These are phyloP conservation scores for Raffaelea deltoideospora DNA, from an alignment of 2,329 filamentous ascomycete genomes.

Conservation along the genomic window DNA sequence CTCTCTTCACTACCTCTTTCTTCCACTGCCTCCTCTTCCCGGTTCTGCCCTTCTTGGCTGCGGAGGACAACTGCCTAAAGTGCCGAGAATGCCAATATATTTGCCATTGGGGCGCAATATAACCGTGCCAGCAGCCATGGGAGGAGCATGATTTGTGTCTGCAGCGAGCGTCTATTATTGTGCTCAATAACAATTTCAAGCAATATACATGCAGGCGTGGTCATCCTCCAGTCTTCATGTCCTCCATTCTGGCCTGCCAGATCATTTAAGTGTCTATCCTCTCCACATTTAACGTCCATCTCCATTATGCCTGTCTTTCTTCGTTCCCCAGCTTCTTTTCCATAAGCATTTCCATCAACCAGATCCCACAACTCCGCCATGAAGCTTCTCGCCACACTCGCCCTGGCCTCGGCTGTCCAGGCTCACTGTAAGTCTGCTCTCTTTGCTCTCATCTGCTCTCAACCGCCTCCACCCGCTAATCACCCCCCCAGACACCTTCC, in stretches of 20 bases:
- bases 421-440: slow-evolving; percentile 13
- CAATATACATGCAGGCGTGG: neutral
- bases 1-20: no score
- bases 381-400: slow-evolving; percentile 9
- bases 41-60: neutral
- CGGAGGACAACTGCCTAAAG: neutral
- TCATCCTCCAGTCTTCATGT: no score
- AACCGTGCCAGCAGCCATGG: no score
- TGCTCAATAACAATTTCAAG: neutral
- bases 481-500: slow-evolving; percentile 18
- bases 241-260: no score
- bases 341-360: neutral
- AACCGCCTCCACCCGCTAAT: neutral
- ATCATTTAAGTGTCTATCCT: neutral
- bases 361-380: slow-evolving; percentile 5
- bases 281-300: neutral
- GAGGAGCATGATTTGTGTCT: no score
- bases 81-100: neutral
- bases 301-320: neutral
- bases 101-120: no score
- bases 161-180: neutral
- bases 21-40: no score
- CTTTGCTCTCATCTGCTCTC: neutral
- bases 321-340: neutral
- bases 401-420: slow-evolving; percentile 11